These are phyloP conservation scores for Hypoxylon sp. DNA, from an alignment of 2,329 filamentous ascomycete genomes.

Conservation along the genomic window DNA sequence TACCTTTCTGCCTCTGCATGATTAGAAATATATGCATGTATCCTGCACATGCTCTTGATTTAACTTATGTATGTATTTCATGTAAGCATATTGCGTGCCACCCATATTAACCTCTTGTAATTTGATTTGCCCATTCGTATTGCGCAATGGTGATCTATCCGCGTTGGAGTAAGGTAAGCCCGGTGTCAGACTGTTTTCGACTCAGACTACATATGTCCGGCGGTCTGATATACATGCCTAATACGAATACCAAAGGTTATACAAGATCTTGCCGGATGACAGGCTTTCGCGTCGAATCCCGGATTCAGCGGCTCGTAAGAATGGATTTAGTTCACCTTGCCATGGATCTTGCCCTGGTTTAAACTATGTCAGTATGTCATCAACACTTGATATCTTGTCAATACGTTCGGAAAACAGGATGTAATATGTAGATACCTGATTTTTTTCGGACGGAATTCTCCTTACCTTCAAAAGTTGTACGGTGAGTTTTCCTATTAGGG, in stretches of 20 bases:
- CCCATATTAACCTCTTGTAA: conserved; percentile 21
- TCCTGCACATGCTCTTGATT: conserved; percentile 26
- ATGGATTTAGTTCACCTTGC: conserved; percentile 8
- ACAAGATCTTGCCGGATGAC: conserved; percentile 16
- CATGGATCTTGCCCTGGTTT: conserved; percentile 11
- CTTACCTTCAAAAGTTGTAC: conserved; percentile 6
- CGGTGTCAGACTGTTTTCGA: conserved; percentile 24
- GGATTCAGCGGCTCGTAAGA: conserved; percentile 9
- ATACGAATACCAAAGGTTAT: conserved; percentile 25
- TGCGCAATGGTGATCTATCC: conserved; percentile 34
- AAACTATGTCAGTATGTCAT: conserved; percentile 26
- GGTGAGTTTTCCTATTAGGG: conserved; percentile 18
- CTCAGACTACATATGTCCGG: conserved; percentile 15
- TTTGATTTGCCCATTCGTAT: conserved; percentile 43
- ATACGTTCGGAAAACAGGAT: background rate
- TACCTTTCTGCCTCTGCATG: conserved; percentile 14
- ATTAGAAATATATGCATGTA: conserved; percentile 28
- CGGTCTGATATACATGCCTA: conserved; percentile 22
- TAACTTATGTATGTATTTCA: too few relatives aligned
- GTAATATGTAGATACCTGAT: background rate
- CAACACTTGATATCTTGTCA: conserved; percentile 1
- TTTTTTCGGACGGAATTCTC: background rate
- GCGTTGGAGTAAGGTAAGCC: conserved; percentile 34
- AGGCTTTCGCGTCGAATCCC: conserved; percentile 22
- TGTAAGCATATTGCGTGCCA: conserved; percentile 32